Conservation (phyloP, 768 basidiomycete genomes). For the Lentinula lateritia region DNA sequence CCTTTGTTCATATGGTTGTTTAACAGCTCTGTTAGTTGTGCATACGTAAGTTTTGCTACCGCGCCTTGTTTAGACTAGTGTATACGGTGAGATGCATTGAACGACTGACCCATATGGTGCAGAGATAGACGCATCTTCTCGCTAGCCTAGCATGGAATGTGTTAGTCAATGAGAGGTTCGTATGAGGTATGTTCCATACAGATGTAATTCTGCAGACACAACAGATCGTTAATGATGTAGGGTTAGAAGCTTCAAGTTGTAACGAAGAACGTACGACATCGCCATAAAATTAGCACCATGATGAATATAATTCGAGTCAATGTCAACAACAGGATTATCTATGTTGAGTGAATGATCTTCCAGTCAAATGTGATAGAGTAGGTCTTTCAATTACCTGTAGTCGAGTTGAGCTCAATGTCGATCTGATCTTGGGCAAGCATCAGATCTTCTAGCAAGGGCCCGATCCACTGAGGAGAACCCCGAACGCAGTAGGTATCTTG, state of each 20-base stretch:
- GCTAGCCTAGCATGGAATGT: conserved; percentile 28
- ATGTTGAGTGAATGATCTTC: conserved; percentile 14
- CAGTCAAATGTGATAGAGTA: background rate
- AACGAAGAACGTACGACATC: conserved; percentile 47
- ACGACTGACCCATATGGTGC: conserved; percentile 27
- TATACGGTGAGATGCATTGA: conserved; percentile 19
- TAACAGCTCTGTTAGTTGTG: conserved; percentile 44
- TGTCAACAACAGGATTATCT: conserved; percentile 63
- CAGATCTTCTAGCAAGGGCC: conserved; percentile 54
- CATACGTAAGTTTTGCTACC: conserved; percentile 37
- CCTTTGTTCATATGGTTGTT: conserved; percentile 59
- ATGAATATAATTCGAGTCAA: conserved; percentile 59
- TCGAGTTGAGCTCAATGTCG: conserved; percentile 50
- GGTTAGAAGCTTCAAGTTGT: background rate
- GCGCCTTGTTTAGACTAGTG: background rate
- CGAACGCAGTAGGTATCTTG: conserved; percentile 51
- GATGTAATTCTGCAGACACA: background rate
- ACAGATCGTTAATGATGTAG: background rate
- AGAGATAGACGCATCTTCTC: conserved; percentile 27
- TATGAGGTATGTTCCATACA: background rate
- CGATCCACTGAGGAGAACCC: conserved; percentile 50
- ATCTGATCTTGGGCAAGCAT: conserved; percentile 36
- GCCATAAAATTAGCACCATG: conserved; percentile 62
- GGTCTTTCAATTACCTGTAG: conserved; percentile 32
- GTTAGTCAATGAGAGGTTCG: conserved; percentile 25